Percentiles rank a stretch among this genome's conserved stretches.
These are phyloP conservation scores for Byssochlamys sp. DNA, from an alignment of 2,329 filamentous ascomycete genomes.

Conservation along the genomic window DNA sequence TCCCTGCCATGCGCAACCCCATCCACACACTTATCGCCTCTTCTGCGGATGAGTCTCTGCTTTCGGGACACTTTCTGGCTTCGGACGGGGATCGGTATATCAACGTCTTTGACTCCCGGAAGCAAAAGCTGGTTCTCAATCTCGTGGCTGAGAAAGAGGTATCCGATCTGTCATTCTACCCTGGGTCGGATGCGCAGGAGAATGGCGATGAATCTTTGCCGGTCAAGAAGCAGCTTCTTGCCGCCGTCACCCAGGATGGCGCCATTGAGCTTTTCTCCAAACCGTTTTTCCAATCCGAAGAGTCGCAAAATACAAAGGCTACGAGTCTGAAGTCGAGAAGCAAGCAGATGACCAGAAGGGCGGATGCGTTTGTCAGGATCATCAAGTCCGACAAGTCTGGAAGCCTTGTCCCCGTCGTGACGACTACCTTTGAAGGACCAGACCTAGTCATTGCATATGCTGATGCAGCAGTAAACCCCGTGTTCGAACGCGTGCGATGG, in stretches of 20 bases:
- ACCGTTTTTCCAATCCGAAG: conserved; percentile 33
- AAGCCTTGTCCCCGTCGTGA: conserved; percentile 33
- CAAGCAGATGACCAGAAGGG: conserved; percentile 36
- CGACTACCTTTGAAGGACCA: conserved; percentile 36
- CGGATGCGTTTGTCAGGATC: conserved; percentile 37
- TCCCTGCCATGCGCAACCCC: conserved; percentile 42
- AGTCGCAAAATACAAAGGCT: conserved; percentile 18
- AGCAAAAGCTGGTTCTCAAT: conserved; percentile 36
- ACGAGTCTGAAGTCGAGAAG: conserved; percentile 36
- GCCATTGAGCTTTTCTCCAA: conserved; percentile 42
- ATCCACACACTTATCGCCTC: conserved; percentile 40
- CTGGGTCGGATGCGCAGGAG: conserved; percentile 12
- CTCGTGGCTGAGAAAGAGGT: conserved; percentile 43
- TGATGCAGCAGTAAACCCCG: conserved; percentile 41
- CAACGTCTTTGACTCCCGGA: conserved; percentile 39
- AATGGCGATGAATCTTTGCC: conserved; percentile 7
- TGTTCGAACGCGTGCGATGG: conserved; percentile 42
- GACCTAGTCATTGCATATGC: conserved; percentile 40
- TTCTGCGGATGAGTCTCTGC: conserved; percentile 20
- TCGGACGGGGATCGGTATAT: conserved; percentile 43
- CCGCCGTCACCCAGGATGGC: conserved; percentile 40
- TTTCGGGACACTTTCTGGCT: conserved; percentile 36
- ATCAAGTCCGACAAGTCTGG: conserved; percentile 32
- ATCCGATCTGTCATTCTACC: conserved; percentile 27
- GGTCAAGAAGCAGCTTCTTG: conserved; percentile 34